Base-by-base conservation (phyloP, 805 yeast genomes). In the Ogataea philodendri region DNA sequence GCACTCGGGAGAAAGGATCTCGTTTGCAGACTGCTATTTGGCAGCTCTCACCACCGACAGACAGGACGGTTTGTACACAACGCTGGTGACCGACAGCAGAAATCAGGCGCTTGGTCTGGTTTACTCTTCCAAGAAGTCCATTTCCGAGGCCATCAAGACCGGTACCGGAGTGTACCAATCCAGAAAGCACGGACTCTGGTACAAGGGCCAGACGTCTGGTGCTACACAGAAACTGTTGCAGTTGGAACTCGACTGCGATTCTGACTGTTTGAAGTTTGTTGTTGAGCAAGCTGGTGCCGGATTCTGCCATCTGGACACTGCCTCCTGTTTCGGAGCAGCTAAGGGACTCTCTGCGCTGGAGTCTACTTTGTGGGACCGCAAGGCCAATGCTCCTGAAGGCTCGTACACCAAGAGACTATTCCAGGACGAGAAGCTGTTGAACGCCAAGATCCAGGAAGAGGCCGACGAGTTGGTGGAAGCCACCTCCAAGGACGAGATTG, bases 381-480 rank as follows among this genome's bases (percentile, higher is more conserved):
- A 72, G 36, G 56, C 48, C 9, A 66, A 68, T 51, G 94, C 97
- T 3, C 96, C 96, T 13, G 85, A 71, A 46, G 96, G 95, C 2
- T 89, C 97, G n/a, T 93, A 93, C 66, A 90, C 98, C 10, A 78
- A 82, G 55, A 74, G 98, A 46, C 67, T 93, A 44, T 88, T 90
- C 54, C 71, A 76, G 33, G 97, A 93, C 62, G 78, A 76, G 25
- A 71, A 69, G 16, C 68, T 93, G 33, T 70, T 93, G 49, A 67
- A 72, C 38, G 96, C 97, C 16, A 86, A 93, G 69, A 81, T 93
- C 63, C 78, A 79, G 60, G 98, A 93, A 65, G 98, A 93, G 63
- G 94, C 96, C 27, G 97, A 90, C 54, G 98, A 93, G 62, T 74
- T 93, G 44, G 78, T 88, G 20, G 96, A 88, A 40, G 97, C 98